phyloP scores from a whole-genome alignment of 768 basidiomycete species.

The Austroboletus eburneus region DNA sequence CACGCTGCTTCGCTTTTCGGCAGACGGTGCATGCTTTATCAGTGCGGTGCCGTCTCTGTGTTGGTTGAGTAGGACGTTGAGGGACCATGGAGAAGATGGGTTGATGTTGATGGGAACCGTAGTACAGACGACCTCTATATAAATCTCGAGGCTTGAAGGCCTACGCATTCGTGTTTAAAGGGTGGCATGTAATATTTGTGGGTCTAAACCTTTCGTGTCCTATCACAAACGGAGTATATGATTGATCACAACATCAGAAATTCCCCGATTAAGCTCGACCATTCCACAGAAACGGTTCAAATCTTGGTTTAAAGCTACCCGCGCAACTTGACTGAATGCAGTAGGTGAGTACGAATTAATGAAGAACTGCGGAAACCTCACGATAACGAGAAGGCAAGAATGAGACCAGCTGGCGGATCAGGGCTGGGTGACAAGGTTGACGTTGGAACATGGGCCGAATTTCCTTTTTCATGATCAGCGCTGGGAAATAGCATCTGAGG shows the following conservation, averaged over 20 bases:
- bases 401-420: constrained; percentile 26
- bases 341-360: constrained; percentile 21
- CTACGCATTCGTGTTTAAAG: constrained; percentile 7
- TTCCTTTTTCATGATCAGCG: constrained; percentile 30
- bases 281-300: constrained; percentile 12
- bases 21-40: constrained; percentile 17
- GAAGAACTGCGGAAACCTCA: constrained; percentile 27
- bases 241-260: constrained; percentile 12
- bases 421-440: constrained; percentile 21
- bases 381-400: constrained; percentile 30
- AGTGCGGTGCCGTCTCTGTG: constrained; percentile 12
- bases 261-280: constrained; percentile 12
- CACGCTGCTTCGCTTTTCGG: constrained; percentile 17
- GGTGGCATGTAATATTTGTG: constrained; percentile 6
- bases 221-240: constrained; percentile 9
- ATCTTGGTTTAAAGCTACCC: constrained; percentile 3
- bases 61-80: constrained; percentile 7
- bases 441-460: constrained; percentile 6
- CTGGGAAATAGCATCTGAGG: constrained; percentile 4
- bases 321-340: constrained; percentile 14
- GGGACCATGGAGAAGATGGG: constrained; percentile 14
- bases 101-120: constrained; percentile 10
- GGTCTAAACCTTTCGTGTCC: constrained; percentile 5
- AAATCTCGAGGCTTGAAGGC: constrained; percentile 14
- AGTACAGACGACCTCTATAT: constrained; percentile 10